Conservation (phyloP, 2,329 filamentous ascomycete genomes). For the Lasiodiplodia hormozganensis region DNA sequence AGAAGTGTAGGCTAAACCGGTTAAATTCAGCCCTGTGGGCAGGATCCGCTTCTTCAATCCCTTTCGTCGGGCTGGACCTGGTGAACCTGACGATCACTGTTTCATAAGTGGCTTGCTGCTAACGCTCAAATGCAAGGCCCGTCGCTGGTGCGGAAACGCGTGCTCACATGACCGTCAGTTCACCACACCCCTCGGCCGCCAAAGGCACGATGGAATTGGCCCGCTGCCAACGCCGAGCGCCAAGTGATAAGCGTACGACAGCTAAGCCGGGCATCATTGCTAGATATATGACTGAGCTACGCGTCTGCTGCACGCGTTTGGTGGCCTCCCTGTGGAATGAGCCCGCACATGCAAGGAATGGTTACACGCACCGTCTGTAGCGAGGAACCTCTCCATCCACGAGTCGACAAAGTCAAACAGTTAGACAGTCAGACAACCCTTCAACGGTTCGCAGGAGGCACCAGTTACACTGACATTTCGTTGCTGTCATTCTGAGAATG, state of each 20-base stretch:
- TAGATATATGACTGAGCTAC: constrained; percentile 27
- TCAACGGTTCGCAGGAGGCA: constrained; percentile 5
- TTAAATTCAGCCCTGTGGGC: constrained; percentile 23
- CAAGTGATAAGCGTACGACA: constrained; percentile 28
- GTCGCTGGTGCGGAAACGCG: constrained; percentile 33
- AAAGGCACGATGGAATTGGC: constrained; percentile 22
- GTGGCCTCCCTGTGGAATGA: constrained; percentile 30
- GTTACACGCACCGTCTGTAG: constrained; percentile 17
- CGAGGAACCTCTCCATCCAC: constrained; percentile 25
- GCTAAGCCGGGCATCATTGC: constrained; percentile 9
- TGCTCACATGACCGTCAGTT: constrained; percentile 34
- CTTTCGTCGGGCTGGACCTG: background rate
- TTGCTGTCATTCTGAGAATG: constrained; percentile 4
- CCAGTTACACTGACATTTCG: constrained; percentile 2
- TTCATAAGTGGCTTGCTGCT: constrained; percentile 12
- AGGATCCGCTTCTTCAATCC: constrained; percentile 4
- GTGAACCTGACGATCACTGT: constrained; percentile 19
- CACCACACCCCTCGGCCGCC: constrained; percentile 2
- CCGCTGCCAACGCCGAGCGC: constrained; percentile 27
- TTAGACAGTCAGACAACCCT: constrained; percentile 2
- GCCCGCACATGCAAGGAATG: constrained; percentile 35
- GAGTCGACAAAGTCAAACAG: constrained; percentile 8
- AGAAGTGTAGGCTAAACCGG: constrained; percentile 19
- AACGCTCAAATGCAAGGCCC: constrained; percentile 25
- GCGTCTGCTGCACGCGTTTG: constrained; percentile 28